phyloP scores from a whole-genome alignment of 768 basidiomycete genomes.

The Mycena floridula region DNA sequence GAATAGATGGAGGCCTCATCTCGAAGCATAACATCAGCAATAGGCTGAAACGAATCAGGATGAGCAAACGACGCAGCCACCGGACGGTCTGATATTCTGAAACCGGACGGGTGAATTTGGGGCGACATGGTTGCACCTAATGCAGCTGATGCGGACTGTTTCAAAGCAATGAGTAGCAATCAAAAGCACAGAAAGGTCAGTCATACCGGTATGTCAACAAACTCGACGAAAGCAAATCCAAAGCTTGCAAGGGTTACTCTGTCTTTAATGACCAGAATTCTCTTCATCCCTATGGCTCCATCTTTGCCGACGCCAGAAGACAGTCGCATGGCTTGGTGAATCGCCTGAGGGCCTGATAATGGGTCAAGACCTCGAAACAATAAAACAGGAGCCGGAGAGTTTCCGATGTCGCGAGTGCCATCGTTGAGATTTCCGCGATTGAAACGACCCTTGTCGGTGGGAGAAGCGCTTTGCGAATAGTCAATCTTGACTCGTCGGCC shows the following conservation, averaged over 20 bases:
- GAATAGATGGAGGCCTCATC: slow-evolving; percentile 75
- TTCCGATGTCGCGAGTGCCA: slow-evolving; percentile 94
- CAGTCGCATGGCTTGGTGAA: slow-evolving; percentile 74
- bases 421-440: slow-evolving; percentile 74
- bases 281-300: slow-evolving; percentile 80
- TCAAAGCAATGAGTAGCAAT: slow-evolving; percentile 7
- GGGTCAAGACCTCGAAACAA: slow-evolving; percentile 90
- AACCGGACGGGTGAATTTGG: slow-evolving; percentile 85
- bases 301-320: slow-evolving; percentile 76
- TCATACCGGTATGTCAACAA: slow-evolving; percentile 74
- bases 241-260: slow-evolving; percentile 82
- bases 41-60: slow-evolving; percentile 81
- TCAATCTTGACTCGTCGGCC: slow-evolving; percentile 93
- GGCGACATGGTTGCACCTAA: slow-evolving; percentile 86
- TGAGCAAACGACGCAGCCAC: slow-evolving; percentile 93
- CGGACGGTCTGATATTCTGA: slow-evolving; percentile 83
- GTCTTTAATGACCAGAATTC: slow-evolving; percentile 87
- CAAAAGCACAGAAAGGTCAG: neutral
- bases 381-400: slow-evolving; percentile 73
- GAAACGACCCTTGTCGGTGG: slow-evolving; percentile 55
- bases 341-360: slow-evolving; percentile 81
- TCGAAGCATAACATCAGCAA: slow-evolving; percentile 64
- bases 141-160: slow-evolving; percentile 74
- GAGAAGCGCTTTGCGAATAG: slow-evolving; percentile 82
- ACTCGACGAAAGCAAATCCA: slow-evolving; percentile 94